Evolutionary conservation across 306 rosid species (phyloP), one percentile per base, ranked within the genome.

Genomic region (Cicer arietinum): DNA sequence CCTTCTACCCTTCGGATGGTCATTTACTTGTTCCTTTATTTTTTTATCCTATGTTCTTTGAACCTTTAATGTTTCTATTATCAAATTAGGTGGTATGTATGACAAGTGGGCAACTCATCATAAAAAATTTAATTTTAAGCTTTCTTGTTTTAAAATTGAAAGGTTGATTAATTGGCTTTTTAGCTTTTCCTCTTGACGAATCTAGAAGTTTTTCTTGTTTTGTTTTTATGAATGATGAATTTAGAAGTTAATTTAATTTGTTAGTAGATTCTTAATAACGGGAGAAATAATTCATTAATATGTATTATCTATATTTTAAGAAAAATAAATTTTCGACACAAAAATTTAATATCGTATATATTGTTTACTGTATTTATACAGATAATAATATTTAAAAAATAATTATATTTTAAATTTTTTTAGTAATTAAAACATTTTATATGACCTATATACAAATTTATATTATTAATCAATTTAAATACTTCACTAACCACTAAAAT

Each of bases 1-100:
- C 76, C 64, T 75, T 71, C 65, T 20, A 83, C 71, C 80, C 56
- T 73, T 73, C 8, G 63, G 74, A 67, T 67, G 51, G 51, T 62
- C 58, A 68, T 74, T 61, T 10, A 14, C 25, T 51, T 68, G 18
- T 67, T 9, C 65, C 51, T 51, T 48, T 6, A 67, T 82, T 60
- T 61, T 67, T 61, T 45, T 67, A 52, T 68, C 62, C 63, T n/a
- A 60, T 37, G 45, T 78, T 56, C 43, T 53, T 6, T 16, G 65
- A 72, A 82, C 54, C 69, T 54, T 63, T 18, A 17, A 69, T 39
- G 6, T 70, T 53, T 45, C 10, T 7, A 13, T 81, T 75, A 76
- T 76, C 73, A 43, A 70, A 45, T 69, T 62, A 52, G 73, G 62
- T 44, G 6, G 9, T 10, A 46, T 13, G 61, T n/a, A 39, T 35